Evolutionary conservation across 2,329 filamentous ascomycete species (phyloP).

Genomic region (Talaromyces sp.): DNA sequence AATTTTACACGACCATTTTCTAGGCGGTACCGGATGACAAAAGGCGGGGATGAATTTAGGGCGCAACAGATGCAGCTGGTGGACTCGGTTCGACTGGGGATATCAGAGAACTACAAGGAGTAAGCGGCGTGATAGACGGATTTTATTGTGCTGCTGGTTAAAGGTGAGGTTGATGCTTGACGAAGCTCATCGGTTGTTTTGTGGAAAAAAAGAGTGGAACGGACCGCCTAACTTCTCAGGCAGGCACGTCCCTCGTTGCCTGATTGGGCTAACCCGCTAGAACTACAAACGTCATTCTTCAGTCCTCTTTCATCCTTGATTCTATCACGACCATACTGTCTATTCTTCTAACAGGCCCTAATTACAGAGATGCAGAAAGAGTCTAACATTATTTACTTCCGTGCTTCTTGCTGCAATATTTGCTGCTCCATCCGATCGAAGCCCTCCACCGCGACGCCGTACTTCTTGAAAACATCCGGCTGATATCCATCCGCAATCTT

Average conservation of each 20-base stretch:
- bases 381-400: background rate
- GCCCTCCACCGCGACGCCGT: slow-evolving; percentile 68
- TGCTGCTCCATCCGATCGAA: slow-evolving; percentile 70
- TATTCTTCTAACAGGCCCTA: too few relatives aligned
- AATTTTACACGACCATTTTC: slow-evolving; percentile 11
- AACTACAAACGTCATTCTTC: too few relatives aligned
- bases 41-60: background rate
- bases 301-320: too few relatives aligned
- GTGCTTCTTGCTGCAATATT: slow-evolving; percentile 48
- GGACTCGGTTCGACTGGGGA: too few relatives aligned
- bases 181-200: slow-evolving; percentile 13
- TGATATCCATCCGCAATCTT: slow-evolving; percentile 78
- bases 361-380: background rate
- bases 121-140: background rate
- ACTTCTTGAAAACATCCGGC: slow-evolving; percentile 66
- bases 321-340: too few relatives aligned
- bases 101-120: background rate
- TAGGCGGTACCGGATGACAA: slow-evolving; percentile 6
- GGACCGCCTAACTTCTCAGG: slow-evolving; percentile 3
- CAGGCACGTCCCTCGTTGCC: slow-evolving; percentile 6
- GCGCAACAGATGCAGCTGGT: background rate
- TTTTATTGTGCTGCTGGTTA: background rate
- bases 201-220: slow-evolving; percentile 12
- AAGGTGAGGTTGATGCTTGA: background rate
- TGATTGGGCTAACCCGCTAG: slow-evolving; percentile 21